Base-by-base conservation (phyloP, 257 asterid species). In the Primulina eburnea region DNA sequence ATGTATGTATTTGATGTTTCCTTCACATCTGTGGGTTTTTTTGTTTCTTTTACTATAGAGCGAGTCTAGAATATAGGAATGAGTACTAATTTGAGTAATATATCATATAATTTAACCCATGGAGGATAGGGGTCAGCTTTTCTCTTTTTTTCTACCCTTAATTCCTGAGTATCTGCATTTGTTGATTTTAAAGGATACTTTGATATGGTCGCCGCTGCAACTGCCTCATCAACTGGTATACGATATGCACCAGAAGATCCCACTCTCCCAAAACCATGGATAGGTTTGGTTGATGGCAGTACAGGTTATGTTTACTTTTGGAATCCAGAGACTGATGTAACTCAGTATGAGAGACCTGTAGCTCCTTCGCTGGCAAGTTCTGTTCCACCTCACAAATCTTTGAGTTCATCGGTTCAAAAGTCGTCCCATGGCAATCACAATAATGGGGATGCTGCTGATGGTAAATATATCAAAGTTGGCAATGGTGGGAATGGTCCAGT, bases 171-270 rank as follows among this genome's bases (percentile, higher is more conserved):
- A 50, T 57, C 59, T 74, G 68, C 58, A 20, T 30, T 30, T 75
- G n/a, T 59, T 65, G 62, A 62, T 73, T 43, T 50, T 69, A 7
- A 75, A 79, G 81, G 77, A 47, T 74, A 71, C 63, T 73, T 73
- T 68, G 71, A 72, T 16, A 93, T 94, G 99, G 88, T 91, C 1
- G 78, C 93, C 56, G 55, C 90, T 69, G 89, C 84, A 65, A 50
- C 89, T 61, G 78, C 78, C 70, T 57, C 85, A 6, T 67, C 85
- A 59, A 34, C 81, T 75, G 86, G 87, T 52, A 71, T 89, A 58
- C 82, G 86, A 4, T 94, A 88, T 78, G 99, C 99, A 14, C 99
- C 99, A 14, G 99, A 94, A 79, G 99, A 94, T 75, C 89, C 97
- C 40, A 78, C 89, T 70, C 96, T 94, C 68, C 99, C 97, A 21